A percentile compares a stretch with the other conserved stretches of the same genome.
phyloP scores from a whole-genome alignment of 2,329 filamentous ascomycete species.

The Metarhizium album region DNA sequence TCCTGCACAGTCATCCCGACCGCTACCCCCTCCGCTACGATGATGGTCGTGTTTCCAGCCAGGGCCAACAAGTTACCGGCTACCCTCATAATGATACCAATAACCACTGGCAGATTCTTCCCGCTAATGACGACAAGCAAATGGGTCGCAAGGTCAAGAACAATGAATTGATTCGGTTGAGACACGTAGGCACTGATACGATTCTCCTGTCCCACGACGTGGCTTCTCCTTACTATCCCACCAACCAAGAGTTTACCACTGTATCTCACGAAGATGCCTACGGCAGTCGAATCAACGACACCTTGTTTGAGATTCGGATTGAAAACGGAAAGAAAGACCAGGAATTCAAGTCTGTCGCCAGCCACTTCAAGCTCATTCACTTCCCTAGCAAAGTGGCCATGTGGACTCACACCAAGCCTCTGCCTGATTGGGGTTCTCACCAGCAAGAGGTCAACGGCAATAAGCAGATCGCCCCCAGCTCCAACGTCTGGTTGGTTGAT shows the following conservation, averaged over 20 bases:
- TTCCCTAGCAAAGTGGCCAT: conserved; percentile 92
- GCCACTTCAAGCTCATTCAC: conserved; percentile 94
- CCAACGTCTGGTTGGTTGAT: conserved; percentile 91
- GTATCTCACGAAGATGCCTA: conserved; percentile 61
- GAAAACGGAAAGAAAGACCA: conserved; percentile 73
- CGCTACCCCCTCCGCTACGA: conserved; percentile 91
- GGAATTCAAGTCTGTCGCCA: conserved; percentile 81
- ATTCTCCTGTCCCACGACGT: conserved; percentile 91
- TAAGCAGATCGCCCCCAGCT: conserved; percentile 82
- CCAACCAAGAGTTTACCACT: conserved; percentile 97
- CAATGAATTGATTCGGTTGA: conserved; percentile 75
- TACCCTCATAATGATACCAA: conserved; percentile 98
- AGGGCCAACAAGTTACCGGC: conserved; percentile 95
- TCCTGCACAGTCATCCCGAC: conserved; percentile 86
- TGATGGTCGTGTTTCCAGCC: conserved; percentile 91
- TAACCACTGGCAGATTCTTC: conserved; percentile 94
- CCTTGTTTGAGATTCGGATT: conserved; percentile 83
- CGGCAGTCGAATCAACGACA: conserved; percentile 71
- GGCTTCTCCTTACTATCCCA: conserved; percentile 89
- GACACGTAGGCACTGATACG: conserved; percentile 76
- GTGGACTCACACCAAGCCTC: conserved; percentile 92
- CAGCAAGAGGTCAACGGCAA: conserved; percentile 99
- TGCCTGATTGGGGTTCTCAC: conserved; percentile 96
- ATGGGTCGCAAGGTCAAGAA: conserved; percentile 61
- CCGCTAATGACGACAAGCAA: conserved; percentile 48